Evolutionary conservation across 163 green algal species (phyloP).

Genomic region (Smithsoniella earleae): DNA sequence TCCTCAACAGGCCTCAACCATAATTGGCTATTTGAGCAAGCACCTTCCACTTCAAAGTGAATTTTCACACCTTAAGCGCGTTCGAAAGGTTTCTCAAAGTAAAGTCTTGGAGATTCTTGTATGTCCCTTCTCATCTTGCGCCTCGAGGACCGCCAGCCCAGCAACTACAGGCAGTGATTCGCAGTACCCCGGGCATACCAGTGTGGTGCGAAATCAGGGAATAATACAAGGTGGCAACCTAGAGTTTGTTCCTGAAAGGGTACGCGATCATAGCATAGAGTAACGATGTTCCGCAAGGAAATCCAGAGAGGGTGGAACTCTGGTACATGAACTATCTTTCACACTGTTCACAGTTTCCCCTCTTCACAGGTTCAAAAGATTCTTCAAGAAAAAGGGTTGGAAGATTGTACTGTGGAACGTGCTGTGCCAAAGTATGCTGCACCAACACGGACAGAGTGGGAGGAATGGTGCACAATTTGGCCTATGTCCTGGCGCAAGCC

Average conservation of each 20-base stretch:
- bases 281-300: no score
- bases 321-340: no score
- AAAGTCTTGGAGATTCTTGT: not conserved
- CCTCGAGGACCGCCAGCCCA: no score
- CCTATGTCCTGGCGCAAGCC: constrained; percentile 57
- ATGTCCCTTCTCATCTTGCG: no score
- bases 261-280: no score
- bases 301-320: no score
- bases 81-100: not conserved
- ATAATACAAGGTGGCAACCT: no score
- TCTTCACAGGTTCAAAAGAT: not conserved
- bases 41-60: not conserved
- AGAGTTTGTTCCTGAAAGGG: no score
- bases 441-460: constrained; percentile 49
- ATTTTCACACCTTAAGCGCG: constrained; percentile 21
- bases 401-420: not conserved
- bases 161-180: no score
- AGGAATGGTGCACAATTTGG: constrained; percentile 60
- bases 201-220: no score
- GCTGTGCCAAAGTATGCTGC: not conserved
- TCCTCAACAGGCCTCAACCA: not conserved
- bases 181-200: no score
- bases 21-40: not conserved
- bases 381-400: not conserved
- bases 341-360: not conserved